Evolutionary conservation across 306 rosid species (phyloP), one percentile per base, ranked within the genome.

Genomic region (Trifolium dubium): DNA sequence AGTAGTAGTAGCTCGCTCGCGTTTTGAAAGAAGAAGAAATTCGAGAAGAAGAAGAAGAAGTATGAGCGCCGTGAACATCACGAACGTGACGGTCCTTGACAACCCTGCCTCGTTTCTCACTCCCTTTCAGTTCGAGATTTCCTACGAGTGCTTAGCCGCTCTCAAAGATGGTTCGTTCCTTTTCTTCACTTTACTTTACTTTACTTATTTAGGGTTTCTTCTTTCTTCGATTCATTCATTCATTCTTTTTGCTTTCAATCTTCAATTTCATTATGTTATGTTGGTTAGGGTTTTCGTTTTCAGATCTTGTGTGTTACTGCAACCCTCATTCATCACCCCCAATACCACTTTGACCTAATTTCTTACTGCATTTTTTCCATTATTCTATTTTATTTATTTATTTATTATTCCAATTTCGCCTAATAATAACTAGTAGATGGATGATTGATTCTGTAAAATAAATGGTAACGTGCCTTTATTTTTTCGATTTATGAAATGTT

Each of bases 1-100:
- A n/a, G n/a, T n/a, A n/a, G n/a, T n/a, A n/a, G n/a, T n/a, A n/a
- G n/a, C n/a, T n/a, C n/a, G n/a, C n/a, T n/a, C n/a, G 3, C 5
- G 35, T 32, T 32, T 32, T 34, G 37, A 34, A 34, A 2, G 40
- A 35, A 35, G 5, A 35, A 8, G 6, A 35, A 8, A 35, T 35
- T 35, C 40, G 35, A 32, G 35, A 32, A 40, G 46, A 41, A 41
- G 49, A 43, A 43, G 39, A 43, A 12, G n/a, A 31, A 60, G 4
- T 12, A 92, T 93, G 98, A 93, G 92, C 44, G 97, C 88, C 4
- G 97, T 93, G 39, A 93, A 93, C 84, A 87, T 93, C 67, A 93
- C 97, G 14, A 93, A 91, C 91, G 90, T 91, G 31, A 84, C 92
- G 35, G 91, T 93, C 77, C 88, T 93, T 23, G 97, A 89, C 65